phyloP scores from a whole-genome alignment of 164 flowering plant species.

The Santalum album region DNA sequence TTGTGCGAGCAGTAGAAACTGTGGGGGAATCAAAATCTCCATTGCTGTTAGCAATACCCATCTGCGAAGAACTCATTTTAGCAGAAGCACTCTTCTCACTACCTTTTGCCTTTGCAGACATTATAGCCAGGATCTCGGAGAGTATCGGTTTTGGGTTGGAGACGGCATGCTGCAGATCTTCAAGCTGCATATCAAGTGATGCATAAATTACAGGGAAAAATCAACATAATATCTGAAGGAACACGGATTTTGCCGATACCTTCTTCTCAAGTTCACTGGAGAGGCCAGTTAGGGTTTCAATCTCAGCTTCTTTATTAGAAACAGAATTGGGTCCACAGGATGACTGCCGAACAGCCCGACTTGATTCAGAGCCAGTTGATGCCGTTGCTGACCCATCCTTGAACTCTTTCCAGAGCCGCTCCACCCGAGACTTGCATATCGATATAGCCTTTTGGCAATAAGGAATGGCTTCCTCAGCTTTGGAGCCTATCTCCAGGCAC shows the following conservation, averaged over 20 bases:
- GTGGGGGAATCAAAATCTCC: slow-evolving; percentile 49
- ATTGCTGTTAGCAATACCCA: slow-evolving; percentile 24
- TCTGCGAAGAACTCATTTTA: slow-evolving; percentile 42
- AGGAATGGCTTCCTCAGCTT: slow-evolving; percentile 70
- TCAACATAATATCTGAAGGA: too few relatives aligned
- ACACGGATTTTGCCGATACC: too few relatives aligned
- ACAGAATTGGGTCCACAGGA: slow-evolving; percentile 24
- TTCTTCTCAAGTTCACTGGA: slow-evolving; percentile 74
- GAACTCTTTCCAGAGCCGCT: slow-evolving; percentile 42
- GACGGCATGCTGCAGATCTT: slow-evolving; percentile 73
- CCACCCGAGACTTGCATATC: slow-evolving; percentile 55
- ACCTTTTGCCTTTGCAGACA: slow-evolving; percentile 38
- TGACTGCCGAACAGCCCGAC: slow-evolving; percentile 20
- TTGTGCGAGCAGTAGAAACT: slow-evolving; percentile 57
- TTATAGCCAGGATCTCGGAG: slow-evolving; percentile 50
- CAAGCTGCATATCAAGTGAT: slow-evolving; percentile 54
- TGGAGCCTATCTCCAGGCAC: slow-evolving; percentile 73
- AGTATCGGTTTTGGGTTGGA: slow-evolving; percentile 57
- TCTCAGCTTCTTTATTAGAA: slow-evolving; percentile 58
- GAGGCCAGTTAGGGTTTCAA: slow-evolving; percentile 57
- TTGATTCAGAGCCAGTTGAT: slow-evolving; percentile 16
- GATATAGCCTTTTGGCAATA: slow-evolving; percentile 83
- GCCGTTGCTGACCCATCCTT: slow-evolving; percentile 25
- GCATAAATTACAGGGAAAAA: background rate
- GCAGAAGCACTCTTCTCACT: slow-evolving; percentile 23